Conservation (phyloP, 495 filamentous ascomycete species). For the Mycothermus thermophilus region DNA sequence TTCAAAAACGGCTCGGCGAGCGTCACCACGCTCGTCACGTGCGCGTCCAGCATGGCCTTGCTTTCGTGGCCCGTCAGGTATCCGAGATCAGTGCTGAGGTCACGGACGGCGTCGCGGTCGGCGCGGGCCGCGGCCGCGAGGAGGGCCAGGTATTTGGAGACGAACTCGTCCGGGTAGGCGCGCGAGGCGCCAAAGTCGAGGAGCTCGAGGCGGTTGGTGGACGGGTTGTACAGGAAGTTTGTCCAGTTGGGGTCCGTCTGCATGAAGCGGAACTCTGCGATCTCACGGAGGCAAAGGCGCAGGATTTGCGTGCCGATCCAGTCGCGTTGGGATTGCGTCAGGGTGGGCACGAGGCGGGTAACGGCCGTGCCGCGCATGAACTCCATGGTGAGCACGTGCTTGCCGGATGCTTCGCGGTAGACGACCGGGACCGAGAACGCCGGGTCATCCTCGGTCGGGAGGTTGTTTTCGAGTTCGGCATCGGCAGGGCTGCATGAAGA, state of each 20-base stretch:
- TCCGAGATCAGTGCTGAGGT: constrained; percentile 66
- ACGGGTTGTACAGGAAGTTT: constrained; percentile 87
- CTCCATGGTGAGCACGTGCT: constrained; percentile 85
- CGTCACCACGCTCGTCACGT: constrained; percentile 66
- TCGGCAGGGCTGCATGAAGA: too few species aligned
- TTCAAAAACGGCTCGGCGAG: constrained; percentile 81
- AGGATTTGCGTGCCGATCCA: constrained; percentile 90
- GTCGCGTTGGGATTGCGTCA: constrained; percentile 72
- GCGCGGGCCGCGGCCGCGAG: constrained; percentile 61
- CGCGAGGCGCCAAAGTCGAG: constrained; percentile 91
- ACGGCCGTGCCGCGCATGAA: constrained; percentile 80
- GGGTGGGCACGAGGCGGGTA: constrained; percentile 51
- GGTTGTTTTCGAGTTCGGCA: too few species aligned
- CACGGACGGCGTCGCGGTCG: constrained; percentile 47
- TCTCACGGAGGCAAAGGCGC: constrained; percentile 83
- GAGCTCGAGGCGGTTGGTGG: constrained; percentile 64
- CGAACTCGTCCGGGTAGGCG: constrained; percentile 69
- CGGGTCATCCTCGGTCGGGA: constrained; percentile 46
- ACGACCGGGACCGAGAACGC: constrained; percentile 70
- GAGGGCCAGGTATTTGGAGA: constrained; percentile 60
- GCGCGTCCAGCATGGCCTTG: constrained; percentile 70
- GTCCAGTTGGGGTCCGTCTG: constrained; percentile 99
- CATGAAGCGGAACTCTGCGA: constrained; percentile 91
- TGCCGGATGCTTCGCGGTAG: constrained; percentile 65
- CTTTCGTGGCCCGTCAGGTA: constrained; percentile 88